These are phyloP conservation scores for Biscogniauxia sp. DNA, from an alignment of 2,329 filamentous ascomycete genomes.

Conservation along the genomic window DNA sequence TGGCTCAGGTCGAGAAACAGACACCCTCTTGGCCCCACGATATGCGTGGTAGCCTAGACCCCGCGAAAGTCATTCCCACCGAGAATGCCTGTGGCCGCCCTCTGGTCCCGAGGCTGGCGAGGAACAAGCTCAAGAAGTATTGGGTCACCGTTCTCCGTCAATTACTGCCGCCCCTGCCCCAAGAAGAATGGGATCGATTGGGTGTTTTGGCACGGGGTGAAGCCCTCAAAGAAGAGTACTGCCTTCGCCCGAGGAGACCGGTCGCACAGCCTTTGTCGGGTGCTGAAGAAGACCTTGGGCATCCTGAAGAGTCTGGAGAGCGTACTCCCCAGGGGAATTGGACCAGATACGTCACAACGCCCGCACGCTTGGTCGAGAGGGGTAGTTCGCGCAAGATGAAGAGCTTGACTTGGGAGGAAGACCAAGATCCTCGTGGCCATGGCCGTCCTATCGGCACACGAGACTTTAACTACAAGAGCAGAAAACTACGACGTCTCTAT, in stretches of 20 bases:
- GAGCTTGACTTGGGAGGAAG: conserved; percentile 36
- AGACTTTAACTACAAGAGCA: conserved; percentile 38
- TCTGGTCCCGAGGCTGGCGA: conserved; percentile 36
- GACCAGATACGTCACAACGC: conserved; percentile 39
- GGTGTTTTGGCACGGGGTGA: conserved; percentile 43
- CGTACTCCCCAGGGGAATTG: conserved; percentile 38
- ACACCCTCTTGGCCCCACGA: conserved; percentile 24
- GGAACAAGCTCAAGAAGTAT: conserved; percentile 45
- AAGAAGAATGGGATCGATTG: conserved; percentile 56
- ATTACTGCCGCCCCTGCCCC: conserved; percentile 53
- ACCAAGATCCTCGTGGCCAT: conserved; percentile 35
- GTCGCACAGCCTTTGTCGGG: conserved; percentile 22
- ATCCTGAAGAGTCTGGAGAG: not conserved
- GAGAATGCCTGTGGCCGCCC: conserved; percentile 51
- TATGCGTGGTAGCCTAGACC: conserved; percentile 33
- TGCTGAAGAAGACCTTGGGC: too few species aligned
- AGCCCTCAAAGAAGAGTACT: conserved; percentile 36
- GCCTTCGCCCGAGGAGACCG: conserved; percentile 36
- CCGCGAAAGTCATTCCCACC: conserved; percentile 37
- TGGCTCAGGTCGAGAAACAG: conserved; percentile 40
- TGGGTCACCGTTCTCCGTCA: conserved; percentile 47
- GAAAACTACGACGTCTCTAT: conserved; percentile 47
- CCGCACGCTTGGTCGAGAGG: conserved; percentile 40
- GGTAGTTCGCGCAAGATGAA: conserved; percentile 34
- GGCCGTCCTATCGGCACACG: conserved; percentile 34